A percentile compares a stretch with the other conserved stretches of the same genome.
phyloP scores from a whole-genome alignment of 179 eudicot genomes.

The Vitellaria paradoxa region DNA sequence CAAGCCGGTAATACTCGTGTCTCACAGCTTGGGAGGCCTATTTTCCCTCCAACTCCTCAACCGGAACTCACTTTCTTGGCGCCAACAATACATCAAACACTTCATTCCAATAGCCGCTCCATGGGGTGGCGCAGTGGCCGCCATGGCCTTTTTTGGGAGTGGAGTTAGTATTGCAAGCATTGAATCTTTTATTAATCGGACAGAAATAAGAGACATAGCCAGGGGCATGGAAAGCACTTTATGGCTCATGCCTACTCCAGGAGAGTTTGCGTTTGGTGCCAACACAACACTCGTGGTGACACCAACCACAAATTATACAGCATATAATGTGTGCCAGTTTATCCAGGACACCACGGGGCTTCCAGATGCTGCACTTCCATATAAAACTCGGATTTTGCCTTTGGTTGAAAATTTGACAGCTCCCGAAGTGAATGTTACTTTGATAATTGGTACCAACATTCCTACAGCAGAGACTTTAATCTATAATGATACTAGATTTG shows the following conservation, averaged over 20 bases:
- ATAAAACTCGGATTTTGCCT: constrained; percentile 56
- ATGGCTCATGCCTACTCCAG: constrained; percentile 82
- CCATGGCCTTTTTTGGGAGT: too few species aligned
- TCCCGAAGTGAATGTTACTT: constrained; percentile 47
- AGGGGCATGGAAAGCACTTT: constrained; percentile 79
- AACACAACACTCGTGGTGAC: constrained; percentile 51
- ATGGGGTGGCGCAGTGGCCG: constrained; percentile 71
- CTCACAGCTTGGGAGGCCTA: constrained; percentile 86
- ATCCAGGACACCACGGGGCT: constrained; percentile 64
- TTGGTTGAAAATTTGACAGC: constrained; percentile 37
- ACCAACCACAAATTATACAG: constrained; percentile 41
- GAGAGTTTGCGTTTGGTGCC: constrained; percentile 34
- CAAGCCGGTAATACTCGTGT: constrained; percentile 58
- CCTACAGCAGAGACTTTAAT: constrained; percentile 60
- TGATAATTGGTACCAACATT: too few species aligned
- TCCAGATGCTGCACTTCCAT: constrained; percentile 44
- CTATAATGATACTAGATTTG: constrained; percentile 57
- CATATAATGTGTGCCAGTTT: constrained; percentile 36
- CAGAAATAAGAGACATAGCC: constrained; percentile 49
- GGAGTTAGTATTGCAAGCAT: too few species aligned
- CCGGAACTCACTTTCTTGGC: constrained; percentile 55
- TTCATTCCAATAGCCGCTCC: constrained; percentile 73
- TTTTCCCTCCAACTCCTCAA: constrained; percentile 62
- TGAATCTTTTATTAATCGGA: neutral
- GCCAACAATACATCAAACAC: constrained; percentile 58